Evolutionary conservation across 306 rosid genomes (phyloP), one percentile per base, ranked within the genome.

Genomic region (Prunus mira): DNA sequence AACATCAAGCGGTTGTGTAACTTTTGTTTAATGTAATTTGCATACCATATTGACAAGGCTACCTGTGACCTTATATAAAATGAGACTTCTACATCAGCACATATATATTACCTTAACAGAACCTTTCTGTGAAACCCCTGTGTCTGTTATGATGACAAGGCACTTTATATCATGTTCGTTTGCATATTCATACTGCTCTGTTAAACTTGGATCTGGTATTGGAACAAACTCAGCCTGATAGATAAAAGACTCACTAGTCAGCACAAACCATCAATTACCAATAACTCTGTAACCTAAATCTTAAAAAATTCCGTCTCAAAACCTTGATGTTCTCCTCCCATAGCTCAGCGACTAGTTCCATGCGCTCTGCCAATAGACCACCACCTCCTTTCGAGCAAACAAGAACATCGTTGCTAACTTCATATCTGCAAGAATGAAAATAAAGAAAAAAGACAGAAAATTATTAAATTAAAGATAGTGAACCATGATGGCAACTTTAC

Each of bases 331-430:
- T 92, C 79, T 87, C 90, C 78, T 85, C 92, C 98, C 98, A 94
- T 18, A 94, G 86, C 81, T 92, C 96, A 30, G 90, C 87, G 76
- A 90, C 96, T 55, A 94, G 91, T 82, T 87, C 91, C 97, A 94
- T 94, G 74, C 97, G 95, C 78, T 90, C 95, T 54, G 30, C 80
- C 86, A 94, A 82, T 34, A 94, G 86, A 76, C 98, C 98, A 45
- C 97, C 98, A 54, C 98, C 97, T 66, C 98, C 98, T 89, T 89
- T 89, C 65, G 97, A 94, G 78, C 97, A 94, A 81, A 94, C 93
- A 76, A 94, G 95, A 85, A 94, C 77, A 69, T 58, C 75, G 73
- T 79, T 84, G 89, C 87, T 82, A 43, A 82, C 86, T 80, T 90
- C 98, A 72, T 77, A 82, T 88, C 96, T 94, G 89, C 79, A 72